phyloP scores from a whole-genome alignment of 116 monocot genomes.

The Papilionanthe hybrid region DNA sequence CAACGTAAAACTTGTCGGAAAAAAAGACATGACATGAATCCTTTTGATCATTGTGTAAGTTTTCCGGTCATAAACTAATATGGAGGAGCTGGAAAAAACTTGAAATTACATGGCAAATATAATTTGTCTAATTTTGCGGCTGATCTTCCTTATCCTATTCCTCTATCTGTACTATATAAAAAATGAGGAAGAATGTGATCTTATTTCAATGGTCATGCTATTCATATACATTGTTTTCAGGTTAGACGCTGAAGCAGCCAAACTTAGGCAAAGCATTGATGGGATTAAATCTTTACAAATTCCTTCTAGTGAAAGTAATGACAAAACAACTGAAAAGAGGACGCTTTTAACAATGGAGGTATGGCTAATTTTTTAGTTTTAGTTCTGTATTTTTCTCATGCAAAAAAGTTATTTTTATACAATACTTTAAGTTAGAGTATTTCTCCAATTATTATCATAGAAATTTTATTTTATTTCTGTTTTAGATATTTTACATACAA shows the following conservation, averaged over 20 bases:
- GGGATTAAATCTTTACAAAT: conserved; percentile 31
- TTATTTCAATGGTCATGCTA: neutral
- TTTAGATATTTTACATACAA: no score
- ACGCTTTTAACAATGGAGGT: conserved; percentile 53
- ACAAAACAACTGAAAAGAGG: conserved; percentile 25
- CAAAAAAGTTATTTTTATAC: no score
- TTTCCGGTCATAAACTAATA: neutral
- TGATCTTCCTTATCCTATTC: neutral
- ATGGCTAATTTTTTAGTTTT: conserved; percentile 2
- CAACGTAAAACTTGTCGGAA: no score
- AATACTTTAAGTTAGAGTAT: neutral
- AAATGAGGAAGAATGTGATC: neutral
- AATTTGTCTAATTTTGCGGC: neutral
- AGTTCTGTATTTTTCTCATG: neutral
- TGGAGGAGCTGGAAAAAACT: neutral
- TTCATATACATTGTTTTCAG: conserved; percentile 32
- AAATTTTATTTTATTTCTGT: no score
- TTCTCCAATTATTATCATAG: no score
- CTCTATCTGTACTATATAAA: neutral
- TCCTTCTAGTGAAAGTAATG: conserved; percentile 26
- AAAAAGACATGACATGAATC: no score
- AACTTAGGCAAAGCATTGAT: conserved; percentile 51
- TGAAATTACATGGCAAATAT: neutral
- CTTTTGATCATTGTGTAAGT: no score
- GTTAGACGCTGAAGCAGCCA: conserved; percentile 72